Evolutionary conservation across 768 basidiomycete genomes (phyloP).

Genomic region (Fomitopsis pulvina): DNA sequence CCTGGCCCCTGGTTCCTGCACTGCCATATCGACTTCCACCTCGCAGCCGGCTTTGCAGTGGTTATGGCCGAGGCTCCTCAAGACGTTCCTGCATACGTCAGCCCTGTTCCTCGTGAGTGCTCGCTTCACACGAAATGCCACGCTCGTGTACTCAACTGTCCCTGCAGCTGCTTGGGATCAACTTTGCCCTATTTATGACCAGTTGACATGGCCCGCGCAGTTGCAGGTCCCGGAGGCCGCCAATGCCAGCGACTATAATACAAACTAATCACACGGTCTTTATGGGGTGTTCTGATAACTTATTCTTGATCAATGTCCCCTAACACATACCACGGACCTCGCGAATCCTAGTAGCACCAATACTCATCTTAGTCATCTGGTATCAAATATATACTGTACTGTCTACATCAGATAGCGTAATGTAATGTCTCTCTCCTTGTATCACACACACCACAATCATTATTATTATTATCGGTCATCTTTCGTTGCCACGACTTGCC

Average conservation of each 20-base stretch:
- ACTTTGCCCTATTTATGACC: conserved; percentile 12
- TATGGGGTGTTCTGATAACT: no score
- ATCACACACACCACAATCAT: no score
- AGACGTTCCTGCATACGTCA: conserved; percentile 6
- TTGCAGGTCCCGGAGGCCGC: background rate
- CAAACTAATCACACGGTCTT: background rate
- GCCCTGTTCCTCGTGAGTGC: conserved; percentile 12
- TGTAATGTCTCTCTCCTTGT: no score
- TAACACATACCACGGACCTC: no score
- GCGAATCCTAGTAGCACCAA: no score
- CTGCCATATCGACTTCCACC: conserved; percentile 83
- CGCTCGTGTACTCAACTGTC: background rate
- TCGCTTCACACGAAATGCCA: background rate
- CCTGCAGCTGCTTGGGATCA: conserved; percentile 9
- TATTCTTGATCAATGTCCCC: no score
- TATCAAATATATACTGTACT: no score
- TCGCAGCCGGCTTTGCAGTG: conserved; percentile 39
- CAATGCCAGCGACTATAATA: background rate
- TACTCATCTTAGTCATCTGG: no score
- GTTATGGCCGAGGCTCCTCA: conserved; percentile 33
- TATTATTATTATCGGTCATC: no score
- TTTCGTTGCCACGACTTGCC: no score
- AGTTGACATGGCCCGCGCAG: background rate
- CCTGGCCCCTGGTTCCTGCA: conserved; percentile 86
- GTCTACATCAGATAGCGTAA: no score